Evolutionary conservation across 768 basidiomycete genomes (phyloP).

Genomic region (Lactarius akahatsu): DNA sequence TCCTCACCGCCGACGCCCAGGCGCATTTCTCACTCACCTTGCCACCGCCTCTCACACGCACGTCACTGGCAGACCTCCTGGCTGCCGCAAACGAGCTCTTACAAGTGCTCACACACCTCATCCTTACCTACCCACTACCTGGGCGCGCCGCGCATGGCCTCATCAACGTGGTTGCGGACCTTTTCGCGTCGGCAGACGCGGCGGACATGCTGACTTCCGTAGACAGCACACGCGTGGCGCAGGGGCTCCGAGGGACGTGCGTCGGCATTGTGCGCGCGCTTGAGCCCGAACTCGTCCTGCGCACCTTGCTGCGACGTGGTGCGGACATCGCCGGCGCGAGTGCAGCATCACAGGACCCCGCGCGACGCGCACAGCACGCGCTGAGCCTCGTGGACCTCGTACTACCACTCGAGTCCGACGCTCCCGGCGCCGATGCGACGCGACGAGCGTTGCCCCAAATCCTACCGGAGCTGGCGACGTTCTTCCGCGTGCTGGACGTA

Average conservation of each 20-base stretch:
- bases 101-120: constrained; percentile 48
- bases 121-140: constrained; percentile 49
- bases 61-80: constrained; percentile 54
- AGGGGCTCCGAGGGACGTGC: constrained; percentile 49
- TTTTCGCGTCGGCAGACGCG: constrained; percentile 55
- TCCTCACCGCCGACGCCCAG: constrained; percentile 53
- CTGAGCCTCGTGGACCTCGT: constrained; percentile 57
- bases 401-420: constrained; percentile 42
- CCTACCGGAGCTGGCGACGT: constrained; percentile 52
- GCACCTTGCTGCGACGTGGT: constrained; percentile 54
- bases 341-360: constrained; percentile 48
- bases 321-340: constrained; percentile 33
- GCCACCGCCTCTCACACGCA: constrained; percentile 28
- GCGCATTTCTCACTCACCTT: constrained; percentile 48
- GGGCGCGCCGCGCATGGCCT: constrained; percentile 50
- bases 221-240: constrained; percentile 43
- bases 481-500: constrained; percentile 57
- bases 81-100: constrained; percentile 54
- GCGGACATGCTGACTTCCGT: constrained; percentile 45
- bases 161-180: constrained; percentile 46
- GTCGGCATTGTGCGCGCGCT: constrained; percentile 49
- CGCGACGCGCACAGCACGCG: constrained; percentile 53
- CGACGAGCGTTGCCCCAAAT: constrained; percentile 55
- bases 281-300: constrained; percentile 53
- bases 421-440: constrained; percentile 41